phyloP scores from a whole-genome alignment of 768 basidiomycete species.

The Udeniomyces megalosporus region DNA sequence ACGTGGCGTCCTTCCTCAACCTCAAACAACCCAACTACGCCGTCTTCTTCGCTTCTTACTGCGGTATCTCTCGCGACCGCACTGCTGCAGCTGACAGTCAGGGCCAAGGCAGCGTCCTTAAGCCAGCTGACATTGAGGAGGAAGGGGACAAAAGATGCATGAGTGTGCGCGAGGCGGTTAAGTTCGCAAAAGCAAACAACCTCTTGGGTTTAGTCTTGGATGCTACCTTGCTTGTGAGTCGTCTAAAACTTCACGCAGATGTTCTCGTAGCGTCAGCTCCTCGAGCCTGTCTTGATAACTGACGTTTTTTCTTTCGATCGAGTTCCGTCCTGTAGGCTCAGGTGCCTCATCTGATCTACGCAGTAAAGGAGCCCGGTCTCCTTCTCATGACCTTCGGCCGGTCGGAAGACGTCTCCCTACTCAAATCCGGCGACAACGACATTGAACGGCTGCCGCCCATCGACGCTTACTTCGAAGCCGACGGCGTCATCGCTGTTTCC shows the following conservation, averaged over 20 bases:
- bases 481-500: constrained; percentile 10
- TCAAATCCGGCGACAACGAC: constrained; percentile 17
- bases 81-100: not conserved
- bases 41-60: constrained; percentile 82
- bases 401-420: constrained; percentile 31
- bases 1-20: constrained; percentile 76
- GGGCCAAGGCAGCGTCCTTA: constrained; percentile 13
- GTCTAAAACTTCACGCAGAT: not conserved
- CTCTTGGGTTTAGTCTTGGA: constrained; percentile 81
- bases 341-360: constrained; percentile 71
- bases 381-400: constrained; percentile 71
- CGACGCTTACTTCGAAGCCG: constrained; percentile 18
- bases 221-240: constrained; percentile 62
- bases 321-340: constrained; percentile 42
- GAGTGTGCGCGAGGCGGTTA: constrained; percentile 77
- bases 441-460: constrained; percentile 14
- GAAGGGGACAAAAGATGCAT: constrained; percentile 36
- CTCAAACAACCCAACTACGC: constrained; percentile 99
- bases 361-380: constrained; percentile 69
- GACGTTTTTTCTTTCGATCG: not conserved
- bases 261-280: constrained; percentile 2
- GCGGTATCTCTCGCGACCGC: constrained; percentile 41
- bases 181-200: constrained; percentile 84
- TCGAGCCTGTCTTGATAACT: constrained; percentile 1
- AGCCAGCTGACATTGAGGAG: constrained; percentile 25